A percentile compares a stretch with the other conserved stretches of the same genome.
Conservation (phyloP, 352 stramenopile species). For the Globisporangium viniferum region DNA sequence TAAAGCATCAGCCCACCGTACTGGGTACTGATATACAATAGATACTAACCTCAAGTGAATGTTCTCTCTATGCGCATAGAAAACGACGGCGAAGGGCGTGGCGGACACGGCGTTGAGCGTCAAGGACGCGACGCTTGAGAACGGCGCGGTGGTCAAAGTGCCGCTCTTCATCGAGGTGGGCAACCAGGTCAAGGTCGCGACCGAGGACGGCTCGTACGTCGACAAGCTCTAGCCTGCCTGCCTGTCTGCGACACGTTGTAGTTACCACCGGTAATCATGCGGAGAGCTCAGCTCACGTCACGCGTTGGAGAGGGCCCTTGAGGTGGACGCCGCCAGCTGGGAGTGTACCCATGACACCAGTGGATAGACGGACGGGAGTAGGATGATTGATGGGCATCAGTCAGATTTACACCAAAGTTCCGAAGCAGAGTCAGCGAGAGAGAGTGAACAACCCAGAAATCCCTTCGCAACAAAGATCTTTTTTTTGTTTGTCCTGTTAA, state of each 20-base stretch:
- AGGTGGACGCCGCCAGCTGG: not conserved
- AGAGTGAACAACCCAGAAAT: not conserved
- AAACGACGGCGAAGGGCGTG: slow-evolving; percentile 78
- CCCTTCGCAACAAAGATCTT: too few species aligned
- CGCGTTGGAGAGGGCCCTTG: too few species aligned
- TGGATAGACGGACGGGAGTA: not conserved
- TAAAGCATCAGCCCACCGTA: too few species aligned
- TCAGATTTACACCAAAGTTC: too few species aligned
- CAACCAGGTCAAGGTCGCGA: slow-evolving; percentile 70
- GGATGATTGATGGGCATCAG: not conserved
- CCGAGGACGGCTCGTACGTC: slow-evolving; percentile 72
- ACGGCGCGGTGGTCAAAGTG: slow-evolving; percentile 78
- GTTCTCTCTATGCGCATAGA: slow-evolving; percentile 20
- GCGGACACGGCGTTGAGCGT: slow-evolving; percentile 73
- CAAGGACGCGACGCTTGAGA: slow-evolving; percentile 80
- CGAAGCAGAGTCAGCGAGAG: too few species aligned
- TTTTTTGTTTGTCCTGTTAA: too few species aligned
- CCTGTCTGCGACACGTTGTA: not conserved
- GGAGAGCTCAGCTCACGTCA: not conserved
- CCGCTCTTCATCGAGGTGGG: slow-evolving; percentile 81
- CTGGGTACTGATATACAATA: not conserved
- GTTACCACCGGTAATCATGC: not conserved
- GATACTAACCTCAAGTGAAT: too few species aligned
- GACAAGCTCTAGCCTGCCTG: slow-evolving; percentile 53
- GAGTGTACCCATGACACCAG: not conserved